Evolutionary conservation across 331 rosid genomes (phyloP).

Genomic region (Quercus lobata): DNA sequence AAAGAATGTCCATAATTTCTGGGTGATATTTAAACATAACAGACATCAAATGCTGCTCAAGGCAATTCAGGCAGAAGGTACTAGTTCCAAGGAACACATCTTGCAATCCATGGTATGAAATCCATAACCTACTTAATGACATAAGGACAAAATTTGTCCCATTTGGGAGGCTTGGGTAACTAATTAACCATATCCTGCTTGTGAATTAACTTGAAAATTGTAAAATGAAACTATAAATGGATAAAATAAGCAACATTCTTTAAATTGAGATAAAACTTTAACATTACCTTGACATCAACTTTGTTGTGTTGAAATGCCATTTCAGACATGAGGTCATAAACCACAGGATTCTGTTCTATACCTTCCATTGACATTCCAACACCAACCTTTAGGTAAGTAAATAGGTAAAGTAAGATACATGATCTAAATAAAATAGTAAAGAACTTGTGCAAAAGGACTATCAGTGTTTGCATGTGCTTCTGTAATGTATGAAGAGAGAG

Average conservation of each 20-base stretch:
- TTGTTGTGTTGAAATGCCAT: slow-evolving; percentile 64
- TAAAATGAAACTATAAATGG: background rate
- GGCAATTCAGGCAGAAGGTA: background rate
- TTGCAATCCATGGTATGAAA: background rate
- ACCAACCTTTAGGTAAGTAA: slow-evolving; percentile 59
- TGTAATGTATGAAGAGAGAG: background rate
- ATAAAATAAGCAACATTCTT: background rate
- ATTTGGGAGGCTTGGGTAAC: background rate
- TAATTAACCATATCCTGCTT: background rate
- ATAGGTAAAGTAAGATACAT: background rate
- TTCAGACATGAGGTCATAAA: slow-evolving; percentile 79
- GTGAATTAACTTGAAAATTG: background rate
- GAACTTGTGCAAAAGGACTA: background rate
- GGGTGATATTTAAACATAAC: background rate
- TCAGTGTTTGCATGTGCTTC: background rate
- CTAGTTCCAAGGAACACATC: background rate
- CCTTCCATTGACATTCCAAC: slow-evolving; percentile 95
- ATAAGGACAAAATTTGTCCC: background rate
- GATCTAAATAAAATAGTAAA: slow-evolving; percentile 2
- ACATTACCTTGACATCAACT: slow-evolving; percentile 57
- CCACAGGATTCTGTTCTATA: slow-evolving; percentile 75
- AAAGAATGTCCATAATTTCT: background rate
- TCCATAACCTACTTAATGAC: background rate
- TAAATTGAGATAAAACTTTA: background rate
- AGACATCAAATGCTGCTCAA: background rate